phyloP scores from a whole-genome alignment of 495 filamentous ascomycete species.

The Schizothecium vesticola region DNA sequence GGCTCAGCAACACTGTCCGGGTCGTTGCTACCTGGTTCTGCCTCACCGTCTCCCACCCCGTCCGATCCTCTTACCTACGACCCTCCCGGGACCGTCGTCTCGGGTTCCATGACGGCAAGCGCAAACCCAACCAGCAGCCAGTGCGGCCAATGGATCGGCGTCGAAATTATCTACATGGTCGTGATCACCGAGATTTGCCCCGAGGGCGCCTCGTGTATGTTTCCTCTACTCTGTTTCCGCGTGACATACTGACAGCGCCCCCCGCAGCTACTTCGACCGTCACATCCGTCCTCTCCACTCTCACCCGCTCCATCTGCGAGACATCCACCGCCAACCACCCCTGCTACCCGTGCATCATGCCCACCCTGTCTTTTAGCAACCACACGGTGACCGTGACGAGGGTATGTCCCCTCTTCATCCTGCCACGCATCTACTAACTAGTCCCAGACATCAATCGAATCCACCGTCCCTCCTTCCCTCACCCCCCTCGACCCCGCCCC shows the following conservation, averaged over 20 bases:
- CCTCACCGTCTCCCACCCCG: neutral
- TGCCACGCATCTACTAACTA: neutral
- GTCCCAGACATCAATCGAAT: conserved; percentile 7
- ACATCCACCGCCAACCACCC: conserved; percentile 29
- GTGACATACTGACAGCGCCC: neutral
- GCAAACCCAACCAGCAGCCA: conserved; percentile 12
- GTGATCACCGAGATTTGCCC: conserved; percentile 31
- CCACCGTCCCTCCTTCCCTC: conserved; percentile 17
- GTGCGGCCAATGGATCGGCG: conserved; percentile 31
- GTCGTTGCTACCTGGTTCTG: neutral
- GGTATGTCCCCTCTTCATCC: conserved; percentile 10
- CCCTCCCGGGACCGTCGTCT: neutral
- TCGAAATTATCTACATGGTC: conserved; percentile 35
- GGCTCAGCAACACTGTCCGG: neutral
- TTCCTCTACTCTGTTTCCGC: neutral
- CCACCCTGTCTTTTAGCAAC: conserved; percentile 13
- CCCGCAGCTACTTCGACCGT: conserved; percentile 21
- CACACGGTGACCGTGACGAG: conserved; percentile 32
- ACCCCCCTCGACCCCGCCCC: neutral
- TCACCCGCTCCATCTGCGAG: conserved; percentile 36
- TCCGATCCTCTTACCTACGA: neutral
- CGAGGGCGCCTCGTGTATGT: conserved; percentile 23
- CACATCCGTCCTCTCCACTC: conserved; percentile 24
- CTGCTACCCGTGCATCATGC: conserved; percentile 35
- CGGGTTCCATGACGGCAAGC: neutral